phyloP scores from a whole-genome alignment of 805 yeast genomes.

The Sugiyamaella marilandica region DNA sequence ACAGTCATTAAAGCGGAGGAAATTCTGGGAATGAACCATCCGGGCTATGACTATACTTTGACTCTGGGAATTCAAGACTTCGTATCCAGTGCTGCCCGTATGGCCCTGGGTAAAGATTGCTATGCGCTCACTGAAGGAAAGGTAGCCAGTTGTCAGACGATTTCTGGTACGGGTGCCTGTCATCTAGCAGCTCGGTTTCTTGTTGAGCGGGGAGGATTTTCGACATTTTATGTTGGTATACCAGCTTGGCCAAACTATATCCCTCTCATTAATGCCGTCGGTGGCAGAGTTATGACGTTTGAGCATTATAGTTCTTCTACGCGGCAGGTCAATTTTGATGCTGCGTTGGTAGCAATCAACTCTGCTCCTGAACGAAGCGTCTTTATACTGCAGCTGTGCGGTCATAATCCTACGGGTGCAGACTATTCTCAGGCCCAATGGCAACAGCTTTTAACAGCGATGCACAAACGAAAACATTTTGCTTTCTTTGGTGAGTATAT shows the following conservation, averaged over 20 bases:
- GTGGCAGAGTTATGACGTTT: conserved; percentile 60
- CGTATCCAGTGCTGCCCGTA: conserved; percentile 59
- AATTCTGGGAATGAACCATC: conserved; percentile 55
- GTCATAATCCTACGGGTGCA: conserved; percentile 95
- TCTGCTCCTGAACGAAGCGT: conserved; percentile 70
- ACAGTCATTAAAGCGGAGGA: conserved; percentile 65
- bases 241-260: conserved; percentile 97
- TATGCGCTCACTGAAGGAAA: conserved; percentile 48
- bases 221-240: conserved; percentile 60
- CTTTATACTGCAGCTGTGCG: conserved; percentile 85
- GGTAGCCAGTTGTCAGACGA: conserved; percentile 59
- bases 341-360: conserved; percentile 57
- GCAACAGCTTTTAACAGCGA: conserved; percentile 57
- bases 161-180: conserved; percentile 85
- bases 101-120: conserved; percentile 60
- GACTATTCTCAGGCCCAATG: conserved; percentile 84
- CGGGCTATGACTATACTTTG: conserved; percentile 78
- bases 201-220: conserved; percentile 24
- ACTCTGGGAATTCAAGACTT: conserved; percentile 66
- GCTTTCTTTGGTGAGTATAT: conserved; percentile 45
- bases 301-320: conserved; percentile 78
- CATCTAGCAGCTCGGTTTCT: conserved; percentile 74
- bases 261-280: conserved; percentile 69
- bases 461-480: conserved; percentile 59
- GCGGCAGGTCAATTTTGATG: conserved; percentile 65